A percentile compares a stretch with the other conserved stretches of the same genome.
phyloP scores from a whole-genome alignment of 2,329 filamentous ascomycete genomes.

The Sporothrix brunneoviolacea region DNA sequence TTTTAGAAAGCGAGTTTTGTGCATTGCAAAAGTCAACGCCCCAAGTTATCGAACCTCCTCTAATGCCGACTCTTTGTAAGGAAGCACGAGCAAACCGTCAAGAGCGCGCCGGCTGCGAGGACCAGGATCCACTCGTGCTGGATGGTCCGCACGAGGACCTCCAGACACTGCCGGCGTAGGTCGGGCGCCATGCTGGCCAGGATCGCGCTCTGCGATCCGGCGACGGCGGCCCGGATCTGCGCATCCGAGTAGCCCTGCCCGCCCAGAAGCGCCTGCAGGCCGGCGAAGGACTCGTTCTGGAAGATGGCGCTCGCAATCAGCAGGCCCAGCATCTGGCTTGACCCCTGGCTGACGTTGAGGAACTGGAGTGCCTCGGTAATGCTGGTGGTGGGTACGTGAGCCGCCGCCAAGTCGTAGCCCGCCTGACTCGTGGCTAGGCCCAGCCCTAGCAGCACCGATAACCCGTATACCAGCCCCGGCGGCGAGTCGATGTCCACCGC shows the following conservation, averaged over 20 bases:
- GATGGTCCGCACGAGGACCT: conserved; percentile 13
- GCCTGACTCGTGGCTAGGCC: conserved; percentile 31
- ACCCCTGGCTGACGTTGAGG: conserved; percentile 28
- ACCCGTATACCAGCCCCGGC: conserved; percentile 26
- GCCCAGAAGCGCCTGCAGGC: conserved; percentile 1
- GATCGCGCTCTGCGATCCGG: conserved; percentile 10
- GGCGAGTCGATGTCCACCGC: conserved; percentile 20
- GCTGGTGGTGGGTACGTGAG: conserved; percentile 23
- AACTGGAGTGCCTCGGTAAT: conserved; percentile 28
- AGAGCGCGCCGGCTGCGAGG: conserved; percentile 7
- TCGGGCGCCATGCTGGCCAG: background rate
- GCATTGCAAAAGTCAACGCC: too few relatives aligned
- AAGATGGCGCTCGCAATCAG: conserved; percentile 19
- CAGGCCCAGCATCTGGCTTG: conserved; percentile 16
- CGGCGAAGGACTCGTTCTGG: conserved; percentile 12
- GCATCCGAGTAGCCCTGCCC: conserved; percentile 8
- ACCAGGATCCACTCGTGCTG: conserved; percentile 15
- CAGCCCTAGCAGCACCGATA: conserved; percentile 32
- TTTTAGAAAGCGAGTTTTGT: too few relatives aligned
- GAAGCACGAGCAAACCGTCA: conserved; percentile 3
- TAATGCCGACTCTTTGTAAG: conserved; percentile 32
- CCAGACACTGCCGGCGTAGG: conserved; percentile 6
- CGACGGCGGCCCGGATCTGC: conserved; percentile 14
- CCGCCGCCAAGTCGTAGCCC: conserved; percentile 30
- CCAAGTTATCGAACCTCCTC: too few relatives aligned